A percentile compares a stretch with the other conserved stretches of the same genome.
Evolutionary conservation across 768 basidiomycete genomes (phyloP).

Genomic region (Boletus coccyginus): DNA sequence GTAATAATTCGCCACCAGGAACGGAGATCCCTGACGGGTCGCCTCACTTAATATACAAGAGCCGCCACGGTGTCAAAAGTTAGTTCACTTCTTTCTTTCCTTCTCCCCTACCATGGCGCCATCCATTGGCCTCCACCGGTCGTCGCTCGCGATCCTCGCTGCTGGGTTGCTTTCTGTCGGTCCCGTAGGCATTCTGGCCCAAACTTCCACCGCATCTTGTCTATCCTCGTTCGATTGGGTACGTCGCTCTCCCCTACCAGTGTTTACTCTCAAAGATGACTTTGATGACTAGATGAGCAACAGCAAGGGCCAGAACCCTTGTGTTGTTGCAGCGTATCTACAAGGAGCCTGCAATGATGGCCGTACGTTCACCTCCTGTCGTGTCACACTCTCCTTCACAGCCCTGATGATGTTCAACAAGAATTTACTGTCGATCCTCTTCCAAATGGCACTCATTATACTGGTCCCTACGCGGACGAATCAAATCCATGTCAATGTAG

Average conservation of each 20-base stretch:
- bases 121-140: slow-evolving; percentile 4
- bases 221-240: slow-evolving; percentile 27
- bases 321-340: slow-evolving; percentile 42
- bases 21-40: not conserved
- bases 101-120: slow-evolving; percentile 8
- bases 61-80: not conserved
- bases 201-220: slow-evolving; percentile 24
- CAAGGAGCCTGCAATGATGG: slow-evolving; percentile 41
- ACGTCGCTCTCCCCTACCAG: not conserved
- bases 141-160: slow-evolving; percentile 17
- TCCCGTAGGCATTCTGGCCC: slow-evolving; percentile 19
- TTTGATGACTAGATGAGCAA: slow-evolving; percentile 34
- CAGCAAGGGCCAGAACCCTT: slow-evolving; percentile 46
- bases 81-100: not conserved
- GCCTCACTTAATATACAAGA: not conserved
- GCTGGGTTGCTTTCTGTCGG: slow-evolving; percentile 14
- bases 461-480: slow-evolving; percentile 32
- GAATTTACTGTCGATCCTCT: slow-evolving; percentile 40
- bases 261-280: not conserved
- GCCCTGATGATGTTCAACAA: slow-evolving; percentile 18
- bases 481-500: slow-evolving; percentile 48
- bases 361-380: slow-evolving; percentile 31
- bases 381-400: slow-evolving; percentile 5
- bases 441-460: slow-evolving; percentile 30
- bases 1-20: slow-evolving; percentile 14